Conservation (phyloP, 306 rosid genomes). For the Rubus parviflorus region DNA sequence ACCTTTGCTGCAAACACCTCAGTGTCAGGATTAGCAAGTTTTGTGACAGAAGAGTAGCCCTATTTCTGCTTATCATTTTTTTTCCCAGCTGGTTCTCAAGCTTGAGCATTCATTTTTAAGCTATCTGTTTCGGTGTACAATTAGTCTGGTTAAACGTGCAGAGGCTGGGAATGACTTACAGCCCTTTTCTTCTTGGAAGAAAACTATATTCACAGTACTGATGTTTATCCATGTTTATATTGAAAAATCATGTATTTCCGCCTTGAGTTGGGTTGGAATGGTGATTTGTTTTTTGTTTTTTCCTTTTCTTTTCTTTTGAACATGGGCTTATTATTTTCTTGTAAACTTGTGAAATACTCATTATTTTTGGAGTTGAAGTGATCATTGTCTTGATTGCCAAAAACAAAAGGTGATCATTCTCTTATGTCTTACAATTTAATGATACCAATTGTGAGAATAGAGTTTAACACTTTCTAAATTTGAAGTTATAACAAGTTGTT, state of each 20-base stretch:
- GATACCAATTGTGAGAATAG: neutral
- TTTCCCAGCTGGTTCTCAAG: neutral
- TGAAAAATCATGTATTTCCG: neutral
- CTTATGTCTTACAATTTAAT: too few relatives aligned
- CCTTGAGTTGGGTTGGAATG: neutral
- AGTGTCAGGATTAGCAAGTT: neutral
- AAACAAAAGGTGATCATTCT: too few relatives aligned
- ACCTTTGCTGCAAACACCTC: neutral
- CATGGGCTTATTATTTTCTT: neutral
- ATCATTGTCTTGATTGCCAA: too few relatives aligned
- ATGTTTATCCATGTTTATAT: neutral
- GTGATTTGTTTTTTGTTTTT: neutral
- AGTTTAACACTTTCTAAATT: neutral
- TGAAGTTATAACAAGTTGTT: neutral
- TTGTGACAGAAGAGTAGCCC: neutral
- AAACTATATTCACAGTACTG: neutral
- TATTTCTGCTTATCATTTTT: neutral
- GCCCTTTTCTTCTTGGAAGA: neutral
- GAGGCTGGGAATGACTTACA: neutral
- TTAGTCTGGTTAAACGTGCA: neutral
- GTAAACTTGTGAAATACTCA: neutral
- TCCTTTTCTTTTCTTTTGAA: too few relatives aligned
- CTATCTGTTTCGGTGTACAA: neutral
- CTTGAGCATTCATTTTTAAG: neutral
- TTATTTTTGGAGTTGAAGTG: too few relatives aligned